Evolutionary conservation across 140 eudicot genomes (phyloP), one percentile per base, ranked within the genome.

Genomic region (Cichorium intybus): DNA sequence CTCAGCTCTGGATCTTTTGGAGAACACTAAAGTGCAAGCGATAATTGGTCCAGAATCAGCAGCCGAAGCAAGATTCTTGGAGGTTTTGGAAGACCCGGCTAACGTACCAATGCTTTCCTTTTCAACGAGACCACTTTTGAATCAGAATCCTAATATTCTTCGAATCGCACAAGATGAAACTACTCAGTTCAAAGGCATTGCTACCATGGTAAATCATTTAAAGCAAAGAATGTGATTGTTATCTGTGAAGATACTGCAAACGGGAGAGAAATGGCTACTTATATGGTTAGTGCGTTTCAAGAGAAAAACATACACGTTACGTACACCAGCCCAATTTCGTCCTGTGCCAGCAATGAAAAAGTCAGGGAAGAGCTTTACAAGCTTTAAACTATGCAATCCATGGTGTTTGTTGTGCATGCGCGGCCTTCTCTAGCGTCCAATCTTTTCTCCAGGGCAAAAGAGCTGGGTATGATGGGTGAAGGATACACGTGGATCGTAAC

Each of bases 391-490:
- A 34, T 34, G 41, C 41, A 7, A 34, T 6, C 1, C 12, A 34
- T 34, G 11, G 41, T 34, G 6, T 34, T 34, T 34, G 41, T 34
- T 1, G 62, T 82, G 41, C 88, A 82, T 33, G 31, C 66, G 59
- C 7, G 34, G 0, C 78, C 77, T 33, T 9, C 23, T 8, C 51
- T 79, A 29, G 75, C 75, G 4, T 16, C 73, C 0, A 62, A 56
- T 20, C 33, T 79, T 31, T 79, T 82, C 18, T 8, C 21, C 16
- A 26, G 22, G 24, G 85, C 79, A 12, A 57, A 61, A 31, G 48
- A 64, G 18, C 34, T 57, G 17, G 81, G 71, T 7, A 74, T 82
- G 81, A 74, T 82, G 81, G 84, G n/a, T n/a, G n/a, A n/a, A n/a
- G n/a, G n/a, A n/a, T n/a, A n/a, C n/a, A n/a, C n/a, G n/a, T n/a